Evolutionary conservation across 352 stramenopile species (phyloP), one percentile per base, ranked within the genome.

Genomic region (Phytophthora podocarpi): DNA sequence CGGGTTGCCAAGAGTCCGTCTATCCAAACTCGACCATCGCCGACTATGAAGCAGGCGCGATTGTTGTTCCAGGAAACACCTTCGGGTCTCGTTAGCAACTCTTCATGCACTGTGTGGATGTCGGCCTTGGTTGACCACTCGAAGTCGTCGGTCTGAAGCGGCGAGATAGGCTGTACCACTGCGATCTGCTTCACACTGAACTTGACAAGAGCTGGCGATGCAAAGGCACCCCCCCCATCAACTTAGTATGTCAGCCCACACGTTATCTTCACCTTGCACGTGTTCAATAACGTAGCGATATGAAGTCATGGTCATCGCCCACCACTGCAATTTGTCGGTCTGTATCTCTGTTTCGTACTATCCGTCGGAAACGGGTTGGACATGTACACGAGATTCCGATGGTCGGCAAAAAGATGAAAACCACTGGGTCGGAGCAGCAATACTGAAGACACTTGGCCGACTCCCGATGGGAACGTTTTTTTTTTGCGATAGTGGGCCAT

Each of bases 281-380:
- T 70, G 66, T 12, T 65, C 45, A n/a, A 75, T 71, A 2, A 64
- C 40, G 34, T 75, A 71, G 3, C 28, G 36, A 20, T 65, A 65
- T 3, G 32, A 21, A 4, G 43, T 50, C 24, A 74, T 61, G 0
- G 28, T 45, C 26, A 60, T 59, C 2, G 60, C 32, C 59, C 66
- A 74, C 18, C 55, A 9, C 15, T 54, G 47, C 1, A 74, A 34
- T 35, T 74, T 74, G 26, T 47, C 24, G 1, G 50, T 45, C 18
- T 53, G 26, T 70, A 45, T 8, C 50, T 23, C 8, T 68, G 54
- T 7, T 62, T 54, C 9, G 39, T 34, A 0, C 0, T 30, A n/a
- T 57, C 39, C 4, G 57, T 40, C 8, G 42, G 59, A 39, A 23
- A 32, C 16, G 43, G 43, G 9, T 48, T 34, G n/a, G 72, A 72